Evolutionary conservation across 768 basidiomycete genomes (phyloP).

Genomic region (Boletellus ananiceps): DNA sequence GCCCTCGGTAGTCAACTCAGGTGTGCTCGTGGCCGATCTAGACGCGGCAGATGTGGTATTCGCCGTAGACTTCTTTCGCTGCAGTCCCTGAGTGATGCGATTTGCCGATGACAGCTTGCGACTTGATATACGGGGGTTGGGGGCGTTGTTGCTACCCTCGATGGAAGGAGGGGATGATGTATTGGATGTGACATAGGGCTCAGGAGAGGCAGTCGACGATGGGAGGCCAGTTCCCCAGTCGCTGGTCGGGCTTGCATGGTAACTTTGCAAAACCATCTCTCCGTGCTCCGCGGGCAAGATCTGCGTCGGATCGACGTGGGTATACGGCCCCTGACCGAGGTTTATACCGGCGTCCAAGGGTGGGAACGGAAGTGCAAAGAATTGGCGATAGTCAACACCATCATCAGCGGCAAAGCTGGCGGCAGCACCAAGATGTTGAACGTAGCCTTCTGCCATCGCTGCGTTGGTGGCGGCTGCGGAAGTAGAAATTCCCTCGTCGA

Average conservation of each 20-base stretch:
- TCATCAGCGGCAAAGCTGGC: conserved; percentile 54
- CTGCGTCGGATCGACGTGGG: conserved; percentile 91
- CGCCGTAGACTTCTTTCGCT: conserved; percentile 46
- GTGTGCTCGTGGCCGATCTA: conserved; percentile 62
- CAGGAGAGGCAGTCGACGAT: conserved; percentile 71
- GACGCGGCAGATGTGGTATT: conserved; percentile 26
- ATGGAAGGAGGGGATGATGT: conserved; percentile 71
- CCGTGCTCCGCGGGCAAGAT: conserved; percentile 50
- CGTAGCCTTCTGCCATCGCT: conserved; percentile 72
- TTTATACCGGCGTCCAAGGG: conserved; percentile 41
- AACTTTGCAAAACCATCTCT: conserved; percentile 42
- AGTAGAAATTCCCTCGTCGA: conserved; percentile 55
- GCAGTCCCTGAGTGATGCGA: conserved; percentile 52
- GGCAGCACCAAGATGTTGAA: conserved; percentile 51
- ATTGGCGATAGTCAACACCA: conserved; percentile 52
- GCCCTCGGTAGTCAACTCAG: conserved; percentile 44
- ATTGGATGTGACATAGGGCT: conserved; percentile 62
- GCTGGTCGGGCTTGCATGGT: conserved; percentile 76
- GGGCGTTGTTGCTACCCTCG: conserved; percentile 40
- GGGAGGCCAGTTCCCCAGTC: conserved; percentile 75
- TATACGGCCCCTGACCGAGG: conserved; percentile 50
- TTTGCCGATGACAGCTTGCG: conserved; percentile 68
- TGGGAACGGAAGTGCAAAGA: conserved; percentile 65
- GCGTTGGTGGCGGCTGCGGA: conserved; percentile 46
- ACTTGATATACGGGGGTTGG: conserved; percentile 29